Conservation (phyloP, 148 eudicot species). For the Gaultheria prostrata region DNA sequence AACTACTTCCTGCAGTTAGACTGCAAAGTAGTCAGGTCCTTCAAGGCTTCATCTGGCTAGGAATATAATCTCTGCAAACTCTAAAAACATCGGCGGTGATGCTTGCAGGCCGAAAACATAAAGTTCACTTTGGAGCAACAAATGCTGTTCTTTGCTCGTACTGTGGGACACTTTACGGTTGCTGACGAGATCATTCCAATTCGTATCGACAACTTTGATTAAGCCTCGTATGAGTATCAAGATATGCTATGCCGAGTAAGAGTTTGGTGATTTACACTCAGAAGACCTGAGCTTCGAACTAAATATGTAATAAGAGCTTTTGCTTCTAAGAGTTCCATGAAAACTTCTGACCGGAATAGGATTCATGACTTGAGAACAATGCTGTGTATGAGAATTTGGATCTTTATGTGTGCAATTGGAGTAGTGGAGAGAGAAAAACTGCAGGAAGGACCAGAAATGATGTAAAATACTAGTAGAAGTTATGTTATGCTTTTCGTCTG, state of each 20-base stretch:
- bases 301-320: neutral
- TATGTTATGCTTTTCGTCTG: too few species aligned
- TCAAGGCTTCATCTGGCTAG: neutral
- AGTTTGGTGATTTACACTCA: neutral
- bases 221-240: neutral
- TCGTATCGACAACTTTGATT: slow-evolving; percentile 28
- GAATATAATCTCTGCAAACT: neutral
- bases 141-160: slow-evolving; percentile 40
- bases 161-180: slow-evolving; percentile 29
- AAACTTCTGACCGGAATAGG: neutral
- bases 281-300: neutral
- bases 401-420: too few species aligned
- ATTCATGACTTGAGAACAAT: neutral
- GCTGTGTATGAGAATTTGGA: too few species aligned
- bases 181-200: slow-evolving; percentile 29
- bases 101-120: slow-evolving; percentile 34
- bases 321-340: neutral
- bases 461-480: too few species aligned
- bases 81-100: neutral
- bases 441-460: too few species aligned
- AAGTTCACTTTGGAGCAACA: slow-evolving; percentile 39
- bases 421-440: too few species aligned
- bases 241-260: neutral
- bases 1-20: neutral
- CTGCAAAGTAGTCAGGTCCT: neutral